Conservation (phyloP, 148 eudicot genomes). For the Nyssa sinensis region DNA sequence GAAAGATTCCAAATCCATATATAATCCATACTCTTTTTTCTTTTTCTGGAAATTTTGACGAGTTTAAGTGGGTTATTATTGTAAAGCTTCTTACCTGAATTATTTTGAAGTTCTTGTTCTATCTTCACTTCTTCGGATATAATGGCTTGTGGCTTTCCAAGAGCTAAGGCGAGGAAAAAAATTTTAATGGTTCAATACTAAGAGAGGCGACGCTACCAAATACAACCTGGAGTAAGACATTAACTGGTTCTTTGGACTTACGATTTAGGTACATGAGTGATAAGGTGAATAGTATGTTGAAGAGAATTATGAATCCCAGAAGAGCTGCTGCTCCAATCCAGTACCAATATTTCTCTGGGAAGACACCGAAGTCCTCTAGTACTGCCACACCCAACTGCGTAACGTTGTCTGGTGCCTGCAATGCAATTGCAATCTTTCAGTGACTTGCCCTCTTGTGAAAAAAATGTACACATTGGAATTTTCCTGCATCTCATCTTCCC, state of each 20-base stretch:
- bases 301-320: not conserved
- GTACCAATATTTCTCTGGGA: not conserved
- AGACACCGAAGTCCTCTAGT: not conserved
- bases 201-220: not conserved
- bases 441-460: not conserved
- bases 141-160: constrained; percentile 68
- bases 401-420: constrained; percentile 11
- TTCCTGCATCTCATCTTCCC: not conserved
- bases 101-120: constrained; percentile 12
- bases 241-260: not conserved
- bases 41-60: not conserved
- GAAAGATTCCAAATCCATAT: not conserved
- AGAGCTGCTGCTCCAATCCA: constrained; percentile 14
- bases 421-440: not conserved
- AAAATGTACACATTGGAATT: not conserved
- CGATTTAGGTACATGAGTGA: constrained; percentile 9
- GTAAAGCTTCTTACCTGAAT: constrained; percentile 32
- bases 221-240: not conserved
- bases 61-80: not conserved
- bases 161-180: constrained; percentile 34
- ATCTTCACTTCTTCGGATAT: constrained; percentile 45
- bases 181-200: not conserved
- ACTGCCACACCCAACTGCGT: constrained; percentile 7
- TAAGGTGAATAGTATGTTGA: constrained; percentile 8
- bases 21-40: not conserved